Base-by-base conservation (phyloP, 192 early-diverging fungal species). In the Glomus cerebriforme region DNA sequence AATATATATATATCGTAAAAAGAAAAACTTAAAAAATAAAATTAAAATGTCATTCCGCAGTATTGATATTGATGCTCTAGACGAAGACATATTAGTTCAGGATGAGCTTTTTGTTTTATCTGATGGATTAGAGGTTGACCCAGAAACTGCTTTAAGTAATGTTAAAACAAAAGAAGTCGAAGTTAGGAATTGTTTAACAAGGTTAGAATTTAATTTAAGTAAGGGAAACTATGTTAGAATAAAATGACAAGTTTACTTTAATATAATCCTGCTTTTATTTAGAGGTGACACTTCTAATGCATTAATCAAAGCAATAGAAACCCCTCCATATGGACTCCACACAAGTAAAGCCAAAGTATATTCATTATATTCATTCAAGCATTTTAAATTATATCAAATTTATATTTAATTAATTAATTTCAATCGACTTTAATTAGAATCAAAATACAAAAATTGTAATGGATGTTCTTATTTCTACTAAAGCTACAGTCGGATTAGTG, bases 391-490 rank as follows among this genome's bases (percentile, higher is more conserved):
- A n/a, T n/a, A n/a, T n/a, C n/a, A n/a, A n/a, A n/a, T n/a, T n/a
- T n/a, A n/a, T n/a, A n/a, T n/a, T 27, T 22, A 12, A 24, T 13
- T 12, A 8, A 9, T n/a, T 24, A 26, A 45, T 7, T 15, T 65
- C 7, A 79, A 59, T 43, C n/a, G 0, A 22, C 58, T 66, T 75
- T 64, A 70, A 73, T n/a, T 79, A 95, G 93, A 87, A 88, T 26
- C 84, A 86, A 49, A 95, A 94, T 79, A 92, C 92, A 24, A 89
- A 89, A 82, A 86, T 90, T 12, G 95, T 98, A 2, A 90, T 94
- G 83, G 95, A 96, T 35, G 92, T 95, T 1, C 83, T 98, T 54
- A 85, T 85, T 66, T 88, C 91, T n/a, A 90, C 91, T 65, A 88
- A 91, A 75, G 82, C 90, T 15, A 83, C 89, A 31, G 96, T 59